Evolutionary conservation across 768 basidiomycete species (phyloP), one percentile per base, ranked within the genome.

Genomic region (Auriscalpium orientale): DNA sequence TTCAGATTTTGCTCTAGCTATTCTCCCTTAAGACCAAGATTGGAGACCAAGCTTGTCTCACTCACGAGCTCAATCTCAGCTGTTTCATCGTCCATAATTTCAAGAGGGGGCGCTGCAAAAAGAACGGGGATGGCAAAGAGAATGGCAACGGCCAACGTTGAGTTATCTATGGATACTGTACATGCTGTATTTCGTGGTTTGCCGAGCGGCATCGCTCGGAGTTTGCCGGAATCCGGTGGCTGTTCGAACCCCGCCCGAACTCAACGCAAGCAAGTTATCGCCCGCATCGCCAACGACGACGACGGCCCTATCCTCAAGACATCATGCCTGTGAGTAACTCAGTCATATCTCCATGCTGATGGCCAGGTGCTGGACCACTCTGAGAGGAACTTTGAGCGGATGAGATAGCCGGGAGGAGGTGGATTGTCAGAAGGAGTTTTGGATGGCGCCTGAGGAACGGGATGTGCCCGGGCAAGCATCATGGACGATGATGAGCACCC

Each of bases 1-100:
- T 87, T 84, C 45, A 93, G 74, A 66, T 92, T 91, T 70, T 92
- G 91, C 71, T 93, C 89, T 10, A 93, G 78, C 90, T 90, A 15
- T 13, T 13, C 15, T 43, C 13, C 15, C 15, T 13, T 43, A 3
- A 43, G 40, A 43, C 40, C 3, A 18, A 43, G 40, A 43, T 18
- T 43, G 40, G 18, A 15, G 40, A 43, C 40, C 13, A 15, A 6
- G 15, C 18, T 13, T 43, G 40, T 15, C 13, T 4, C 18, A 62
- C 70, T 34, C 60, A 85, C 85, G 58, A 87, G 78, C 71, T 87
- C 86, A 45, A 89, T 87, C 67, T 89, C 86, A 21, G 86, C 86
- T 0, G 82, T 81, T 63, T 89, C 86, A 62, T 87, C 77, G 36
- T 78, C 76, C 76, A 78, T 78, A 37, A 40, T 51, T 18, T 43